phyloP scores from a whole-genome alignment of 768 basidiomycete species.

The Tephrocybe sp. region DNA sequence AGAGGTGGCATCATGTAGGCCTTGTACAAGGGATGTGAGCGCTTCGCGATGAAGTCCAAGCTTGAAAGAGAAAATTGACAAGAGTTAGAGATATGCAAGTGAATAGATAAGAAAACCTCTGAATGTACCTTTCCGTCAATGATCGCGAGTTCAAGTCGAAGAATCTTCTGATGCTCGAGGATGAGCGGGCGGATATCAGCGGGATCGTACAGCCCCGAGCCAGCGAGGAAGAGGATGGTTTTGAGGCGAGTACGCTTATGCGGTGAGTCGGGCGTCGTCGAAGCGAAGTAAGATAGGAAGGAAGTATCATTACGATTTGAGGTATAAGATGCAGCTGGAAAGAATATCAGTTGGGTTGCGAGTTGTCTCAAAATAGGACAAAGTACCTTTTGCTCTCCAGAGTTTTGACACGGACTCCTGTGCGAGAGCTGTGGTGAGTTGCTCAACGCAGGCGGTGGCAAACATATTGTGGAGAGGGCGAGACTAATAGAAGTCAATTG shows the following conservation, averaged over 20 bases:
- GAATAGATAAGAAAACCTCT: too few relatives aligned
- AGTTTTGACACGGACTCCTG: slow-evolving; percentile 56
- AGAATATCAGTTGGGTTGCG: slow-evolving; percentile 1
- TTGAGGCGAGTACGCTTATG: slow-evolving; percentile 74
- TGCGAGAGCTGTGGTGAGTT: slow-evolving; percentile 46
- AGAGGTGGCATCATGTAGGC: slow-evolving; percentile 68
- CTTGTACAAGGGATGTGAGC: slow-evolving; percentile 63
- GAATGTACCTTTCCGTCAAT: slow-evolving; percentile 71
- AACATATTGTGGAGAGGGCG: slow-evolving; percentile 64
- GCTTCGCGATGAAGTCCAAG: slow-evolving; percentile 60
- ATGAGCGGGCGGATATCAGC: slow-evolving; percentile 43
- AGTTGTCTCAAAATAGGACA: background rate
- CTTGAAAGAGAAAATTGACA: slow-evolving; percentile 20
- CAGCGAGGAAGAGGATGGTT: slow-evolving; percentile 75
- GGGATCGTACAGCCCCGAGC: slow-evolving; percentile 67
- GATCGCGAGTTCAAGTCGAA: slow-evolving; percentile 75
- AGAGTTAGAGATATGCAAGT: background rate
- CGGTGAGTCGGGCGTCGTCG: slow-evolving; percentile 78
- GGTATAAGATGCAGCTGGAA: slow-evolving; percentile 40
- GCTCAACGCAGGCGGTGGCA: slow-evolving; percentile 52
- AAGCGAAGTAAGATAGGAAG: slow-evolving; percentile 73
- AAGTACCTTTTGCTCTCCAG: slow-evolving; percentile 65
- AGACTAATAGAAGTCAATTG: slow-evolving; percentile 36
- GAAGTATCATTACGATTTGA: slow-evolving; percentile 35
- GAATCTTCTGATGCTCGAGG: slow-evolving; percentile 43